A percentile compares a stretch with the other conserved stretches of the same genome.
These are phyloP conservation scores for Pythium sp. DNA, from an alignment of 352 stramenopile species.

Conservation along the genomic window DNA sequence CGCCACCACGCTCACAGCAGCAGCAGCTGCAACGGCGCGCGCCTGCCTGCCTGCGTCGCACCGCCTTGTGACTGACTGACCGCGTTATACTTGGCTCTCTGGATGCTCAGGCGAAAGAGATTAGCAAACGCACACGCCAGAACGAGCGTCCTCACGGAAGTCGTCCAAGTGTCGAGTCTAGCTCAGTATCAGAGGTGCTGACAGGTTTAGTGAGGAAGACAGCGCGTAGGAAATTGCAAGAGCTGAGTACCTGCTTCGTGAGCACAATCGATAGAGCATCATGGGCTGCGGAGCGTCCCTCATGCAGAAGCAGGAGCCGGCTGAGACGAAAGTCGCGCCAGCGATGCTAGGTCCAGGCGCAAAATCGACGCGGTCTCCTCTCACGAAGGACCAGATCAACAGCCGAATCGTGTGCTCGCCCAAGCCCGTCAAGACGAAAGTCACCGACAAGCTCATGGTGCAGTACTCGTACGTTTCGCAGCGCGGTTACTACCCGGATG, in stretches of 20 bases:
- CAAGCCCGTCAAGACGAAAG: slow-evolving; percentile 55
- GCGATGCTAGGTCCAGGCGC: slow-evolving; percentile 13
- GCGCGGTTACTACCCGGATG: slow-evolving; percentile 92
- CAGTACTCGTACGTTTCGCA: slow-evolving; percentile 93
- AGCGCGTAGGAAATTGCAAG: not conserved
- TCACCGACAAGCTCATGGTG: slow-evolving; percentile 63
- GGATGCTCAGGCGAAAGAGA: not conserved
- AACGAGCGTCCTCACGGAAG: not conserved
- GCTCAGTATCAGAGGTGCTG: not conserved
- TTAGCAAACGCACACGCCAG: not conserved
- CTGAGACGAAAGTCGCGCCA: slow-evolving; percentile 45
- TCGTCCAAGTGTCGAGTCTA: not conserved
- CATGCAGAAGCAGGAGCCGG: slow-evolving; percentile 39
- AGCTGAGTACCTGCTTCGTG: not conserved
- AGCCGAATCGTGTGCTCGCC: slow-evolving; percentile 80
- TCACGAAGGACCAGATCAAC: slow-evolving; percentile 85
- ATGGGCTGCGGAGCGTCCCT: slow-evolving; percentile 77
- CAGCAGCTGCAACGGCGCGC: not conserved
- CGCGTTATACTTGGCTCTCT: not conserved
- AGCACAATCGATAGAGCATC: not conserved
- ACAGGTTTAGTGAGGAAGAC: not conserved
- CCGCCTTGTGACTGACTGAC: not conserved
- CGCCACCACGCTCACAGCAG: slow-evolving; percentile 1
- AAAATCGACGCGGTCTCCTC: slow-evolving; percentile 56
- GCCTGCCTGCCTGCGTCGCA: not conserved